Evolutionary conservation across 345 rosid species (phyloP).

Genomic region (Ailanthus altissimus): DNA sequence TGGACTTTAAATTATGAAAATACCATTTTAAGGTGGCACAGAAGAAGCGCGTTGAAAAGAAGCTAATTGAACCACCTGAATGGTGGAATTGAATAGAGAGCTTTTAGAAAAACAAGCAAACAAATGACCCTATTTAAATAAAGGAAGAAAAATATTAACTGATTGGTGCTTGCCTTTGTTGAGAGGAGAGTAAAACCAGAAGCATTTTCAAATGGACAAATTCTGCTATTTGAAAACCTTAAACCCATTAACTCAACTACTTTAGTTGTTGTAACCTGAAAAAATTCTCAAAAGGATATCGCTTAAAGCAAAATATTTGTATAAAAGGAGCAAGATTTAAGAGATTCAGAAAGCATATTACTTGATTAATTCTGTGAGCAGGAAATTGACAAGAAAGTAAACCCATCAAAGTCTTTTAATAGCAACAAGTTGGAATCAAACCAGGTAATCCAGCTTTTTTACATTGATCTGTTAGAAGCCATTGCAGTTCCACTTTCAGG

Average conservation of each 20-base stretch:
- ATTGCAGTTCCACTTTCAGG: no score
- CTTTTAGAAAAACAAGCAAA: constrained; percentile 5
- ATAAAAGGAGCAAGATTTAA: neutral
- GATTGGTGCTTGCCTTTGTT: constrained; percentile 34
- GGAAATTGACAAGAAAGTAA: constrained; percentile 10
- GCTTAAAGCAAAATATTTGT: neutral
- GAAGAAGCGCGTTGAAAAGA: no score
- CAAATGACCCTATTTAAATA: neutral
- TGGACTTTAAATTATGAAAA: no score
- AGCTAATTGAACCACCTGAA: no score
- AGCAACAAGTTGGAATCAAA: no score
- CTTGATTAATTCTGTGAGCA: constrained; percentile 16
- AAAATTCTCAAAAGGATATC: constrained; percentile 14
- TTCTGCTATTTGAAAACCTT: constrained; percentile 27
- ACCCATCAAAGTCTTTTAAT: constrained; percentile 29
- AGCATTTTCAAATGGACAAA: constrained; percentile 13
- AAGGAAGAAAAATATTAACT: neutral
- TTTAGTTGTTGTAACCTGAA: constrained; percentile 18
- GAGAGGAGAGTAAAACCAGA: constrained; percentile 23
- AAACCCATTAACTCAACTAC: constrained; percentile 14
- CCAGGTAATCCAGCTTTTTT: no score
- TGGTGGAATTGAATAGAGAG: neutral
- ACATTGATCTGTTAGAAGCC: no score
- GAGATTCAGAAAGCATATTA: neutral
- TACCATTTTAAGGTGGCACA: no score